Evolutionary conservation across 495 filamentous ascomycete genomes (phyloP), one percentile per base, ranked within the genome.

Genomic region (Penicillium odoratum): DNA sequence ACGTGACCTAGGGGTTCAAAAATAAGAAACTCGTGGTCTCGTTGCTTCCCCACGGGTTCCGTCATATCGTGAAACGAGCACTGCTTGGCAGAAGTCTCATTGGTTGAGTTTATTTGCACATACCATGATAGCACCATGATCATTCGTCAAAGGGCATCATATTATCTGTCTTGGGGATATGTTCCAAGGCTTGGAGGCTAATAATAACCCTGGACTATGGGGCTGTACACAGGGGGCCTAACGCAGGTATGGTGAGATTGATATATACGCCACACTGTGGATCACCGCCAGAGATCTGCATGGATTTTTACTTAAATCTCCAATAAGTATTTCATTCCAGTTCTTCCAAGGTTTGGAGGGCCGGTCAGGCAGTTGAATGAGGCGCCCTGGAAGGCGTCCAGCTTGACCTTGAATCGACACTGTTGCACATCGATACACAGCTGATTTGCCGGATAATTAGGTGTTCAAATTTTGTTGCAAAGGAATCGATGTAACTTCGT

Each of bases 331-430:
- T 9, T 11, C 9, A 10, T 36, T 36, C 9, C 9, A 21, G 33
- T 11, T 9, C 33, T 36, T 36, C 33, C 21, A 21, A 21, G 21
- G 21, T 21, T 21, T 21, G 21, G 21, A 21, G 21, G 21, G 0
- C 1, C 33, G 33, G 9, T 11, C 33, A 9, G 31, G 31, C 1
- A 25, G n/a, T 28, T 4, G 48, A 18, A 52, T 28, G 33, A 56
- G 56, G 56, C 56, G 48, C 29, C 56, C 48, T 42, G 49, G 11
- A 48, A 53, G 56, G 56, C 56, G 56, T 54, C 57, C 57, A 53
- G 26, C 33, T 21, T 18, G 48, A 46, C 44, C 33, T 16, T 44
- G 4, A 13, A 8, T 2, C 30, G 8, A 11, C n/a, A 10, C 21
- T 55, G 16, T 10, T 11, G 13, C 28, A 21, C 10, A 42, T 34